These are phyloP conservation scores for Kodamaea leandrae DNA, from an alignment of 805 yeast species.

Conservation along the genomic window DNA sequence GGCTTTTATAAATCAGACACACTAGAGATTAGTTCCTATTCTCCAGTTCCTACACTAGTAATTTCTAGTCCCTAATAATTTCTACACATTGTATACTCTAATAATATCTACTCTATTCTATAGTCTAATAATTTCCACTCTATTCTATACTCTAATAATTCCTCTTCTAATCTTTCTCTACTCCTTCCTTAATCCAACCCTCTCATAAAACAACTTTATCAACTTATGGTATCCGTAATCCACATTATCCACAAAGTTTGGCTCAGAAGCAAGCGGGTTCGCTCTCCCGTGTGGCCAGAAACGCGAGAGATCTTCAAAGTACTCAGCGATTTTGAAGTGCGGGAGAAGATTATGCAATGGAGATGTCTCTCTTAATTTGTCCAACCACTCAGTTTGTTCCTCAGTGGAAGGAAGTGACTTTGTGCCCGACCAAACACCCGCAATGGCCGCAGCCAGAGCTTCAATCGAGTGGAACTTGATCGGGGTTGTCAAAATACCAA, in stretches of 20 bases:
- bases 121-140: no score
- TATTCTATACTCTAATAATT: no score
- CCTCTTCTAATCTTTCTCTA: background rate
- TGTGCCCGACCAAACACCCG: conserved; percentile 53
- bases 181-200: conserved; percentile 1
- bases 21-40: no score
- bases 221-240: conserved; percentile 8
- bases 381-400: conserved; percentile 39
- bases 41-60: no score
- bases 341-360: conserved; percentile 5
- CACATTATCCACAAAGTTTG: conserved; percentile 1
- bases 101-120: background rate
- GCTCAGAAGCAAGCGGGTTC: conserved; percentile 6
- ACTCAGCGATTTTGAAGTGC: conserved; percentile 1
- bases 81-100: background rate
- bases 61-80: no score
- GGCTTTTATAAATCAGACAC: no score
- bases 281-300: conserved; percentile 9
- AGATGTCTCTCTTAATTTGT: conserved; percentile 12
- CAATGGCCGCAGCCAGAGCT: conserved; percentile 51
- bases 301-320: conserved; percentile 12
- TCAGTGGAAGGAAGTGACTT: conserved; percentile 37
- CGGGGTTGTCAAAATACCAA: conserved; percentile 42
- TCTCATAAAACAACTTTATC: conserved; percentile 7
- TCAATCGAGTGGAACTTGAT: conserved; percentile 51